A percentile compares a stretch with the other conserved stretches of the same genome.
Evolutionary conservation across 2,329 filamentous ascomycete genomes (phyloP).

Genomic region (Colletotrichum plurivorum): DNA sequence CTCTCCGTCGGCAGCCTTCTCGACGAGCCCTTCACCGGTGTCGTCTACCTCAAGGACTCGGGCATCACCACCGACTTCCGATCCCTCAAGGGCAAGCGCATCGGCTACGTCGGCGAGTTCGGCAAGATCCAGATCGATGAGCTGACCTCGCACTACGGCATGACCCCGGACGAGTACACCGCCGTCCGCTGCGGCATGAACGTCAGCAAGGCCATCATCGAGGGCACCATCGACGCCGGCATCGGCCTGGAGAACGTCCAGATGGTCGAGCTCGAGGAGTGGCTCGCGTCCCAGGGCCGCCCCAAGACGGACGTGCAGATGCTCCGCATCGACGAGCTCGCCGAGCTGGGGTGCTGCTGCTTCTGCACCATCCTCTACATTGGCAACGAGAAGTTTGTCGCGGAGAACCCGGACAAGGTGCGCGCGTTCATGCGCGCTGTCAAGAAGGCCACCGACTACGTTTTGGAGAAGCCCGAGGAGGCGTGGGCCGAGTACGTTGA

Average conservation of each 20-base stretch:
- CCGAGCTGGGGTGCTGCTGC: slow-evolving; percentile 85
- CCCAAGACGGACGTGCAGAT: slow-evolving; percentile 80
- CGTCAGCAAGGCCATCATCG: slow-evolving; percentile 82
- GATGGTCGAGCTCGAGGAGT: slow-evolving; percentile 86
- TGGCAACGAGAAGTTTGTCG: slow-evolving; percentile 79
- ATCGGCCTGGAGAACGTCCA: slow-evolving; percentile 86
- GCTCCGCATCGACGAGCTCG: slow-evolving; percentile 85
- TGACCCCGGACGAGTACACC: slow-evolving; percentile 80
- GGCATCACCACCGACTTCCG: slow-evolving; percentile 83
- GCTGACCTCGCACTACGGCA: slow-evolving; percentile 82
- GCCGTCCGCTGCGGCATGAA: slow-evolving; percentile 87
- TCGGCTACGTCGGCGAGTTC: slow-evolving; percentile 86
- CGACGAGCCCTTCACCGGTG: slow-evolving; percentile 85
- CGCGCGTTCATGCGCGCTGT: slow-evolving; percentile 78
- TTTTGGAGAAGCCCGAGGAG: slow-evolving; percentile 72
- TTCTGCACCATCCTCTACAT: slow-evolving; percentile 89
- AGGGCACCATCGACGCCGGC: slow-evolving; percentile 80
- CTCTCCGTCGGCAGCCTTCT: slow-evolving; percentile 81
- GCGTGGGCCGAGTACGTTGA: slow-evolving; percentile 80
- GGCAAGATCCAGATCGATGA: slow-evolving; percentile 90
- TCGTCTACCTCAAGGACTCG: slow-evolving; percentile 81
- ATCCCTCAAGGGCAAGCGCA: slow-evolving; percentile 81
- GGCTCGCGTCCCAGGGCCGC: slow-evolving; percentile 75
- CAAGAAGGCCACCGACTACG: slow-evolving; percentile 81
- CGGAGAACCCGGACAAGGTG: slow-evolving; percentile 76